Percentiles rank a stretch among this genome's conserved stretches.
Evolutionary conservation across 768 basidiomycete species (phyloP).

Genomic region (Termitomyces sp.): DNA sequence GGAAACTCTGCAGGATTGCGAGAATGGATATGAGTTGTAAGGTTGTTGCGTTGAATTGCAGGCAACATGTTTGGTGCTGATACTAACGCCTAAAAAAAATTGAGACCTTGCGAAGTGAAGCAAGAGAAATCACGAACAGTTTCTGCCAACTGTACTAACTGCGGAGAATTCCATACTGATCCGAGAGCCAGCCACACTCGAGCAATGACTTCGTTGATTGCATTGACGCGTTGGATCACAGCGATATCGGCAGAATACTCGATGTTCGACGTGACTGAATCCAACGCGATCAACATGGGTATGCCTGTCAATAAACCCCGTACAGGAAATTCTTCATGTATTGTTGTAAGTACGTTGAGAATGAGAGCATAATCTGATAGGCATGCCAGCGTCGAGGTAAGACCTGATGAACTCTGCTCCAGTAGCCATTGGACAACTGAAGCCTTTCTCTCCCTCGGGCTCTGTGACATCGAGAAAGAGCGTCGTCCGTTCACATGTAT

Average conservation of each 20-base stretch:
- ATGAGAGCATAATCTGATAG: constrained; percentile 75
- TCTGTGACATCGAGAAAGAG: constrained; percentile 39
- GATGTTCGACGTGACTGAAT: constrained; percentile 46
- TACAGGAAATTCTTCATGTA: constrained; percentile 72
- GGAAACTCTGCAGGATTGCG: constrained; percentile 43
- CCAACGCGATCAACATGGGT: constrained; percentile 83
- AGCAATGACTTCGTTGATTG: constrained; percentile 60
- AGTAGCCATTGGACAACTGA: constrained; percentile 53
- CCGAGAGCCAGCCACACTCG: constrained; percentile 69
- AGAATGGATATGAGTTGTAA: constrained; percentile 41
- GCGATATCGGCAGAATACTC: constrained; percentile 36
- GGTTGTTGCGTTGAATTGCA: constrained; percentile 25
- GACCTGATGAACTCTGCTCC: constrained; percentile 40
- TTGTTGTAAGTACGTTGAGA: constrained; percentile 58
- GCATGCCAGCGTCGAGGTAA: constrained; percentile 50
- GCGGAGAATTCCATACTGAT: constrained; percentile 61
- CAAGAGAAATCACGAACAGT: constrained; percentile 37
- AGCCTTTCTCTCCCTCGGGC: constrained; percentile 53
- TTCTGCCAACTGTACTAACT: constrained; percentile 51
- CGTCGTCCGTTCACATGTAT: constrained; percentile 37
- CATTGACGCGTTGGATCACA: constrained; percentile 41
- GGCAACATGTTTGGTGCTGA: constrained; percentile 36
- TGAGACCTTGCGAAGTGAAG: constrained; percentile 6
- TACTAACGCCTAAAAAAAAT: constrained; percentile 40
- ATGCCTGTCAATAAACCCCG: constrained; percentile 73